phyloP scores from a whole-genome alignment of 805 yeast genomes.

The Saturnispora sanitii region DNA sequence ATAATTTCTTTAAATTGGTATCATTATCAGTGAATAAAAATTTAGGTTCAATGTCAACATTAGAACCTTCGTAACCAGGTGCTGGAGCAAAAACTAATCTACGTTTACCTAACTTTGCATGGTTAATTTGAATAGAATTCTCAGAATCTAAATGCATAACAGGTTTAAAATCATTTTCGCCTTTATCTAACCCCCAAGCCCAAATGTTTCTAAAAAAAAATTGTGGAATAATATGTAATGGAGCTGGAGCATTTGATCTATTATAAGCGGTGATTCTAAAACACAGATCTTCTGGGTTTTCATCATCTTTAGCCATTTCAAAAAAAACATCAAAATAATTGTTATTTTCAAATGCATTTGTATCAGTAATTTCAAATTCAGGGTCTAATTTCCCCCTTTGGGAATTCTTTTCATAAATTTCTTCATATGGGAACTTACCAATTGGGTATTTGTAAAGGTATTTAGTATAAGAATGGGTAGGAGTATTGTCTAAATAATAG shows the following conservation, averaged over 20 bases:
- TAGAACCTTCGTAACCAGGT: constrained; percentile 54
- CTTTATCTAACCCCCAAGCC: constrained; percentile 69
- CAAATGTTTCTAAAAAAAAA: constrained; percentile 80
- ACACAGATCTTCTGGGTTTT: constrained; percentile 68
- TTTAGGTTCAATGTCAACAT: constrained; percentile 63
- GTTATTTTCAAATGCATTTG: constrained; percentile 60
- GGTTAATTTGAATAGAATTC: constrained; percentile 49
- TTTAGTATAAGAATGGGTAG: constrained; percentile 88
- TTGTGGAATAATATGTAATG: constrained; percentile 80
- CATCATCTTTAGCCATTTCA: constrained; percentile 81
- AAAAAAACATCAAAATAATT: constrained; percentile 80
- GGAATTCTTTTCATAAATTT: constrained; percentile 58
- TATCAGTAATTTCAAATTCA: constrained; percentile 79
- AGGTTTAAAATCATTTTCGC: constrained; percentile 33
- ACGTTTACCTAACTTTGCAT: constrained; percentile 58
- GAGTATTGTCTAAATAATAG: constrained; percentile 83
- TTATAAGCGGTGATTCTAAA: constrained; percentile 85
- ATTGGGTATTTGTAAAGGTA: constrained; percentile 91
- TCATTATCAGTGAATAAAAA: constrained; percentile 84
- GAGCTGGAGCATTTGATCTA: constrained; percentile 76
- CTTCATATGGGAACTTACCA: constrained; percentile 67
- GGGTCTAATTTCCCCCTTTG: constrained; percentile 54
- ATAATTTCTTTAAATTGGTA: constrained; percentile 63
- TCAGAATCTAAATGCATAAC: constrained; percentile 32
- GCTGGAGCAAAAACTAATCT: constrained; percentile 72